These are phyloP conservation scores for Russula dissimulans DNA, from an alignment of 768 basidiomycete species.

Conservation along the genomic window DNA sequence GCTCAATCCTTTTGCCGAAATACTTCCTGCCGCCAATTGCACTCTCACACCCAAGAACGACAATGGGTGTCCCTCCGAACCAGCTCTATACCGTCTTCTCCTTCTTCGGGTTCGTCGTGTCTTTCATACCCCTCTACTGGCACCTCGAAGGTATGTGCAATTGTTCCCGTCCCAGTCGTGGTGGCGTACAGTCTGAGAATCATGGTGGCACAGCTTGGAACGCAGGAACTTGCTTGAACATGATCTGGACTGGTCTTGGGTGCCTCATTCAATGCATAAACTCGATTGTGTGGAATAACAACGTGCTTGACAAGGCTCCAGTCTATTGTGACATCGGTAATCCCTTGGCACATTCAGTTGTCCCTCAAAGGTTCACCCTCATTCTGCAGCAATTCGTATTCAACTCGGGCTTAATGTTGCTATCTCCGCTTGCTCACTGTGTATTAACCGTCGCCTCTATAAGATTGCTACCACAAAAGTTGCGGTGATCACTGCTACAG, in stretches of 20 bases:
- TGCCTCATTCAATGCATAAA: constrained; percentile 58
- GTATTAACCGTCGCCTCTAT: constrained; percentile 33
- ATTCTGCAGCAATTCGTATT: no score
- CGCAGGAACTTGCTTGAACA: constrained; percentile 63
- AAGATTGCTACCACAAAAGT: constrained; percentile 31
- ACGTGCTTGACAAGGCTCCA: constrained; percentile 25
- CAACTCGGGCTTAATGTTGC: no score
- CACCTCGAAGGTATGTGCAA: constrained; percentile 36
- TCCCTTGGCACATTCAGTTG: constrained; percentile 15
- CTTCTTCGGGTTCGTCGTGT: constrained; percentile 39
- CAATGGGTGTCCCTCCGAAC: constrained; percentile 3
- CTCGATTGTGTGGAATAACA: constrained; percentile 55
- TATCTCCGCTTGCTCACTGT: no score
- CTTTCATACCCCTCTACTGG: constrained; percentile 44
- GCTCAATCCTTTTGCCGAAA: no score
- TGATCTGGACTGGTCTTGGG: constrained; percentile 52
- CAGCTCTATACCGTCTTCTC: constrained; percentile 28
- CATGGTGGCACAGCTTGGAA: constrained; percentile 41
- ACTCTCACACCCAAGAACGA: no score
- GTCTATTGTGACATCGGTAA: constrained; percentile 51
- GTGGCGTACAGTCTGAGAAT: not conserved
- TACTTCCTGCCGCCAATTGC: no score
- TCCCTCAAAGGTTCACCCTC: no score
- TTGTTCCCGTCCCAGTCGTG: no score
- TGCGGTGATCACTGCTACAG: constrained; percentile 25